phyloP scores from a whole-genome alignment of 768 basidiomycete genomes.

The Sarcodon aspratus region DNA sequence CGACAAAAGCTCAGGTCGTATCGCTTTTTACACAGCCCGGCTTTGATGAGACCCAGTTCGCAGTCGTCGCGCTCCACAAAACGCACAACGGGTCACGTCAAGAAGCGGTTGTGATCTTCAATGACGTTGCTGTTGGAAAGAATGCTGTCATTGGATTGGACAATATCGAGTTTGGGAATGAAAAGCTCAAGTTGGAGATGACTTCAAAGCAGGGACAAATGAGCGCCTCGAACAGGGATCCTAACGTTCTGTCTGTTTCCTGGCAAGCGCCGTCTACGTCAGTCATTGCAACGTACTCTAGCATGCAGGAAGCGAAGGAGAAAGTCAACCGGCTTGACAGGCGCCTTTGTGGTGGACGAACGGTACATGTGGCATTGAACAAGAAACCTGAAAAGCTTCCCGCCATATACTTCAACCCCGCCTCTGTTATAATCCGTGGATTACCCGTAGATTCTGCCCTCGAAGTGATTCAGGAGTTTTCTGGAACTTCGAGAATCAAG shows the following conservation, averaged over 20 bases:
- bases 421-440: slow-evolving; percentile 27
- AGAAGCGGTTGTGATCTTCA: background rate
- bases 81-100: background rate
- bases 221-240: slow-evolving; percentile 21
- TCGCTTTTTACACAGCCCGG: slow-evolving; percentile 33
- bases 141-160: slow-evolving; percentile 32
- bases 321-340: slow-evolving; percentile 28
- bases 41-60: slow-evolving; percentile 20
- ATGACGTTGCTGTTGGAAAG: slow-evolving; percentile 23
- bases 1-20: slow-evolving; percentile 24
- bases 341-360: slow-evolving; percentile 24
- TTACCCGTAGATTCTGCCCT: background rate
- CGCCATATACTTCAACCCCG: slow-evolving; percentile 19
- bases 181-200: slow-evolving; percentile 30
- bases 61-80: slow-evolving; percentile 21
- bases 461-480: background rate
- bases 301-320: slow-evolving; percentile 18
- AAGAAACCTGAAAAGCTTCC: slow-evolving; percentile 21
- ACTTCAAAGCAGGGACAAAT: slow-evolving; percentile 28
- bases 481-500: background rate
- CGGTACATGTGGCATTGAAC: slow-evolving; percentile 36
- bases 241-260: slow-evolving; percentile 33
- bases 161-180: slow-evolving; percentile 34
- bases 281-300: slow-evolving; percentile 32
- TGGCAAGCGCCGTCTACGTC: slow-evolving; percentile 39